Evolutionary conservation across 2,329 filamentous ascomycete species (phyloP).

Genomic region (Cladosporium sp.): DNA sequence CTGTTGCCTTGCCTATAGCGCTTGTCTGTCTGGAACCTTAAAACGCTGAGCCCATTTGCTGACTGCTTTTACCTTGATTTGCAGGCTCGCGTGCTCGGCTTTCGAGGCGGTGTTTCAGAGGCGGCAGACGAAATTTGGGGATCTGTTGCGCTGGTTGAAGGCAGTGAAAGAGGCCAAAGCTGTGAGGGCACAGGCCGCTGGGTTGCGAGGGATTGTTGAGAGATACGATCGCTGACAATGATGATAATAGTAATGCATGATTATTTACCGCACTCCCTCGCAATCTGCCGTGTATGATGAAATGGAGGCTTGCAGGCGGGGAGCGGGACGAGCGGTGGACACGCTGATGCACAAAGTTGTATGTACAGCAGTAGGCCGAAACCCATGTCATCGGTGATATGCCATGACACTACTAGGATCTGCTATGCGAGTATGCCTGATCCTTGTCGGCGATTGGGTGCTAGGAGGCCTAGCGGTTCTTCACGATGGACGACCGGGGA

Average conservation of each 20-base stretch:
- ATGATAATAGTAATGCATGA: not conserved
- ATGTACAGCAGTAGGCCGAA: too few species aligned
- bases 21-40: not conserved
- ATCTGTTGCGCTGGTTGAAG: conserved; percentile 65
- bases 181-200: conserved; percentile 26
- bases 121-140: conserved; percentile 66
- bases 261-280: not conserved
- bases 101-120: conserved; percentile 64
- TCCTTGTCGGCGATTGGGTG: not conserved
- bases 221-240: conserved; percentile 9
- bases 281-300: not conserved
- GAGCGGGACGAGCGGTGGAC: not conserved
- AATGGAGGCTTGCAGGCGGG: not conserved
- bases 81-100: conserved; percentile 64
- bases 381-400: conserved; percentile 4
- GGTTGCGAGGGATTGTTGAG: conserved; percentile 24
- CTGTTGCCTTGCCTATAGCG: too few species aligned
- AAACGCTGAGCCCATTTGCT: not conserved
- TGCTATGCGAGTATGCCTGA: not conserved
- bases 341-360: not conserved
- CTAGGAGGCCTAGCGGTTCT: not conserved
- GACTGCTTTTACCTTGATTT: not conserved
- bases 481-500: not conserved
- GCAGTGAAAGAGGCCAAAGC: conserved; percentile 30
- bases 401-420: too few species aligned